phyloP scores from a whole-genome alignment of 192 early-diverging fungal genomes.

The Phlyctochytrium arcticum region DNA sequence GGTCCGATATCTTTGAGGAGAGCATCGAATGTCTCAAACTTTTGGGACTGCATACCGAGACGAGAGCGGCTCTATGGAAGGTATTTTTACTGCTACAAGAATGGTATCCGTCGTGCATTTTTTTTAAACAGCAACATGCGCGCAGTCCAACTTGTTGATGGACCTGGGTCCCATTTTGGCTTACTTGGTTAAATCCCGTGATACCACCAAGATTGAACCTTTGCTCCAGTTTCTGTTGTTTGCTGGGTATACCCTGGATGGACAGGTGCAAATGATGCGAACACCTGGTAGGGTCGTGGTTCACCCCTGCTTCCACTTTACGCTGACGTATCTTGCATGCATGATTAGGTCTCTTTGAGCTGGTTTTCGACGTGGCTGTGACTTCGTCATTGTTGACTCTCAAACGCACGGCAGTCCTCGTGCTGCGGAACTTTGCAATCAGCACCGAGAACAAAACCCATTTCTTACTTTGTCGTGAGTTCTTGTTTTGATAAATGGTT shows the following conservation, averaged over 20 bases:
- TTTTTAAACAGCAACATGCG: no score
- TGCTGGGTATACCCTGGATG: conserved; percentile 16
- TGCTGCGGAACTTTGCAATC: conserved; percentile 30
- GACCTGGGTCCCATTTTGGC: background rate
- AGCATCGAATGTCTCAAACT: conserved; percentile 25
- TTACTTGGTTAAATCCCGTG: conserved; percentile 20
- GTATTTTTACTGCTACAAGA: conserved; percentile 17
- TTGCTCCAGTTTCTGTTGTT: conserved; percentile 22
- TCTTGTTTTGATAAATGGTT: background rate
- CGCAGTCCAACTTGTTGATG: conserved; percentile 8
- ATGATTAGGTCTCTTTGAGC: conserved; percentile 4
- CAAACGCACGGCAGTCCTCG: conserved; percentile 6
- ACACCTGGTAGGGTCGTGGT: conserved; percentile 9
- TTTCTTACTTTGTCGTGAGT: conserved; percentile 30
- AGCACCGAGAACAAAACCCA: conserved; percentile 34
- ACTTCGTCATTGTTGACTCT: no score
- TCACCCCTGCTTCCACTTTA: background rate
- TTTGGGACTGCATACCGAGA: conserved; percentile 20
- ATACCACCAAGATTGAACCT: conserved; percentile 2
- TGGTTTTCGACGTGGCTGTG: background rate
- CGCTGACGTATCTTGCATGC: background rate
- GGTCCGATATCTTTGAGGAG: conserved; percentile 14
- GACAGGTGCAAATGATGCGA: conserved; percentile 25
- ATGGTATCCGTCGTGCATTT: no score
- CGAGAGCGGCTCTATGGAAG: conserved; percentile 24